Base-by-base conservation (phyloP, 495 filamentous ascomycete genomes). In the Aspergillus nanangensis region DNA sequence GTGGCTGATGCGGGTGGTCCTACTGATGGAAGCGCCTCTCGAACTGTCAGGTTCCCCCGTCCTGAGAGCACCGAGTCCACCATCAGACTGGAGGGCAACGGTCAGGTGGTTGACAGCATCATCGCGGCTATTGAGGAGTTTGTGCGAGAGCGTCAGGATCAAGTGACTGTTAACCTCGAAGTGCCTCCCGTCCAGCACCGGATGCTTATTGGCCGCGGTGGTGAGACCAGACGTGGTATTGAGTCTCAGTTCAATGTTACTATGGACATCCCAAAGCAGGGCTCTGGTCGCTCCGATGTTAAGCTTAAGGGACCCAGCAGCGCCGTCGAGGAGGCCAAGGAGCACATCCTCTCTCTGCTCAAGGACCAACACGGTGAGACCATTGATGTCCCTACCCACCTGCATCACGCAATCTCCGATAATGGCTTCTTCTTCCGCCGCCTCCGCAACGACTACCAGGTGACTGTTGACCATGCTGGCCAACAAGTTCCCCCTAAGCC, bases 341-440 rank as follows among this genome's bases (percentile, higher is more conserved):
- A 78, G 14, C 88, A 95, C 60, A 87, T 99, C 45, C 67, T 83
- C 43, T 69, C 76, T 18, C 63, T 96, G 50, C 73, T 88, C 43
- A 94, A 96, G 74, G 87, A 89, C 51, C 83, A 88, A 50, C 85
- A 90, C 52, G 89, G 90, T 43, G 89, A 93, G 75, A 91, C 86
- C 0, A 66, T 96, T 11, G 76, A 86, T 39, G 75, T 99, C 19
- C 93, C 93, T 8, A 75, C 80, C 29, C 78, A 81, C 48, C 65
- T 93, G 38, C 91, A 97, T 67, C 87, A 96, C 58, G 67, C 71
- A 50, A 74, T 99, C 48, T 75, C 91, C 38, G 90, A 96, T 59
- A 91, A 92, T 47, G 93, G 93, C 14, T 80, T 87, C 47, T 86
- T 97, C 72, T 94, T 97, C 83, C 88, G 89, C 42, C 83, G 76